Base-by-base conservation (phyloP, 345 rosid genomes). In the Populus alba region DNA sequence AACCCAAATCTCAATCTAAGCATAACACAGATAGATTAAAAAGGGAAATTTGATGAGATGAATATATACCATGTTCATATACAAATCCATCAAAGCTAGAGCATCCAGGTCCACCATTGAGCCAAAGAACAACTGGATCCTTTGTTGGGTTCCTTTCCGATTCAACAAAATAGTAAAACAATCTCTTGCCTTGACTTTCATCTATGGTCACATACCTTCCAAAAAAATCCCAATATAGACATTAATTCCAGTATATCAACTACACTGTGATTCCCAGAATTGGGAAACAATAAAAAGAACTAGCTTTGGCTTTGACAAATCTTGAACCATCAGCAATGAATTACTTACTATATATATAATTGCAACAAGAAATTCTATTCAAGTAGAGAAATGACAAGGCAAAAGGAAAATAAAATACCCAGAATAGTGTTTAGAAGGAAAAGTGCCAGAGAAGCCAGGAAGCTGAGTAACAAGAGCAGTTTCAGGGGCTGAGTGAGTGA, bases 41-140 rank as follows among this genome's bases (percentile, higher is more conserved):
- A 61, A 23, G 11, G 20, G 68, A 75, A 70, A 23, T 2, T 67
- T 13, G 18, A 66, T 23, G 11, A 45, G 62, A 76, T 55, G 5
- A 8, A 43, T 41, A 41, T 41, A 10, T 88, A 92, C 98, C 98
- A 11, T 91, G 95, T 79, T 95, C 97, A 33, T 92, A 95, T 11
- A 95, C 83, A 77, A 95, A 93, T 11, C 92, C 98, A 77, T 95
- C 98, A 78, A 92, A 91, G 91, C 98, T 95, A 47, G 98, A 95
- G 86, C 98, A 95, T 53, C 95, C 98, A 8, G 98, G 98, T 75
- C 98, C 98, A 72, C 99, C 98, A 79, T 93, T 95, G 65, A 95
- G 94, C 98, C 98, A 95, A 67, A 93, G 87, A 71, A 93, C 97
- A 73, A 95, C 89, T 6, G 97, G 97, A 87, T 92, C 98, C 73